A percentile compares a stretch with the other conserved stretches of the same genome.
Evolutionary conservation across 2,329 filamentous ascomycete species (phyloP).

Genomic region (Didymella glomerata): DNA sequence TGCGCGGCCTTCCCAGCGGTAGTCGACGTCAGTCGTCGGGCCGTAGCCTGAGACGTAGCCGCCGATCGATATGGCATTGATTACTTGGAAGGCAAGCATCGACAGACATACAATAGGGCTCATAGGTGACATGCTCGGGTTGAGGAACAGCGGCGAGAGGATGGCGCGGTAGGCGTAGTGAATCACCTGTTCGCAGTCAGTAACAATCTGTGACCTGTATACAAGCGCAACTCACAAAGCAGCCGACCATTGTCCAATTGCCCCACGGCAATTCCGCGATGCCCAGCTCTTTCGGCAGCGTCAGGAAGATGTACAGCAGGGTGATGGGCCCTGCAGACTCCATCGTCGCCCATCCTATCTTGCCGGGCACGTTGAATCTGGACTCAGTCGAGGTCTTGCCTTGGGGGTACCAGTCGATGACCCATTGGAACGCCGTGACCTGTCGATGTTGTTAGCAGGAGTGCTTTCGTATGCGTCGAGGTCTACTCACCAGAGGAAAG

Average conservation of each 20-base stretch:
- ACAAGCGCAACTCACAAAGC: constrained; percentile 61
- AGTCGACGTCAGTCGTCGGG: constrained; percentile 64
- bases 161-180: constrained; percentile 94
- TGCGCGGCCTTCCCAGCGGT: constrained; percentile 55
- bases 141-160: constrained; percentile 77
- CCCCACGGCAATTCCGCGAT: constrained; percentile 72
- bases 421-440: constrained; percentile 78
- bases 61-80: constrained; percentile 80
- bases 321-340: constrained; percentile 80
- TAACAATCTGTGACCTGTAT: neutral
- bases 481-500: constrained; percentile 58
- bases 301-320: constrained; percentile 79
- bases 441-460: constrained; percentile 48
- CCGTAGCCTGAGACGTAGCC: constrained; percentile 86
- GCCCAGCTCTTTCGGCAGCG: constrained; percentile 67
- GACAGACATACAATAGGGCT: constrained; percentile 71
- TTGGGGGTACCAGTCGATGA: constrained; percentile 80
- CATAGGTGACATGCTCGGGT: constrained; percentile 92
- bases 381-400: constrained; percentile 86
- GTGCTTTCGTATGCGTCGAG: neutral
- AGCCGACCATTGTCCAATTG: constrained; percentile 76
- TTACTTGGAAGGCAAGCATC: constrained; percentile 77
- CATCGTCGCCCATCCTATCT: constrained; percentile 87
- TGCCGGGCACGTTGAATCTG: constrained; percentile 85
- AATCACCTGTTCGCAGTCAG: constrained; percentile 62